phyloP scores from a whole-genome alignment of 2,329 filamentous ascomycete genomes.

The Dactylonectria macrodidyma region DNA sequence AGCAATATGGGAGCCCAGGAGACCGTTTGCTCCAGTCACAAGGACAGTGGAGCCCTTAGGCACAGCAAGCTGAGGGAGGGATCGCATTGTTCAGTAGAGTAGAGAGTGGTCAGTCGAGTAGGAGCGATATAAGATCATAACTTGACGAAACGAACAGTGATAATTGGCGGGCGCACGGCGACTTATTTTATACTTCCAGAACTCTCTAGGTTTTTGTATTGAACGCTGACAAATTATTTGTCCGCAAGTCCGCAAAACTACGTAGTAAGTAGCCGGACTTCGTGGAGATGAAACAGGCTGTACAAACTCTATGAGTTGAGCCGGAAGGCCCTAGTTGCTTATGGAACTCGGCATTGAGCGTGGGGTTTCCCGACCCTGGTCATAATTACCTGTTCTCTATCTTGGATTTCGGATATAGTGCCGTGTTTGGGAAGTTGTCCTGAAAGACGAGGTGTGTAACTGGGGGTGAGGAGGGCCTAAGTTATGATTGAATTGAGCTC shows the following conservation, averaged over 20 bases:
- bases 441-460: neutral
- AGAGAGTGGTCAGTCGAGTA: too few species aligned
- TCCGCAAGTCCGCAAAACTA: neutral
- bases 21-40: conserved; percentile 60
- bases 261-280: neutral
- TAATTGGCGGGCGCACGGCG: neutral
- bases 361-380: neutral
- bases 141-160: neutral
- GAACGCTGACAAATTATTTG: neutral
- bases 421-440: neutral
- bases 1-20: conserved; percentile 57
- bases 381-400: neutral
- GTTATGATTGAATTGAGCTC: neutral
- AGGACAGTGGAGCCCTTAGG: conserved; percentile 54
- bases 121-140: neutral
- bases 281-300: neutral
- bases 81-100: conserved; percentile 21
- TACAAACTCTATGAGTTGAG: neutral
- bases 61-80: conserved; percentile 36
- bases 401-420: neutral
- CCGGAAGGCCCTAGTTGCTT: neutral
- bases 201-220: neutral
- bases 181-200: neutral
- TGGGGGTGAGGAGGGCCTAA: neutral
- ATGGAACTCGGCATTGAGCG: neutral